Base-by-base conservation (phyloP, 78 protist genomes). In the Chrysochromulina tobinii region DNA sequence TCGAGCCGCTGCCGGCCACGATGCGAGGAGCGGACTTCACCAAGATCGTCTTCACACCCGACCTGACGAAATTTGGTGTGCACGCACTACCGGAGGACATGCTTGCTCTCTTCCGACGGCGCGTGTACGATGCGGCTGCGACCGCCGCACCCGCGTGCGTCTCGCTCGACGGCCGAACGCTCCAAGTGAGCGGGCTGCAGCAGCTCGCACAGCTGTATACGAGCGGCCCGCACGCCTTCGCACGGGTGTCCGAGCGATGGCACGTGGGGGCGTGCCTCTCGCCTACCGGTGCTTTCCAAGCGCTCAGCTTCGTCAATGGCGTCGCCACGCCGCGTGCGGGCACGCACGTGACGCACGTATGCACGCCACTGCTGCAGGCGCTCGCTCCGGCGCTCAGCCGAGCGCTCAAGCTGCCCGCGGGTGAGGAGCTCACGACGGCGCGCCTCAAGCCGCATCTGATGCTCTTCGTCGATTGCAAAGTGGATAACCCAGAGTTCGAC, bases 401-500 rank as follows among this genome's bases (percentile, higher is more conserved):
- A 59, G 12, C 23, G 64, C 64, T 12, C 12, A 12, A 7, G 64
- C 64, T 59, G 64, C 64, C 64, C 12, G 64, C 12, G 64, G 64
- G 12, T 7, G 79, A 21, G 51, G 79, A 95, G 59, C 38, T 97
- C 77, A 90, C 92, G 89, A 94, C 94, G 57, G 50, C 55, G 64
- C 94, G 92, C 14, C 25, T 75, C n/a, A 17, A 25, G 1, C 0
- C 58, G 58, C 54, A 75, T n/a, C 27, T 79, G 81, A 93, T 86
- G 87, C 54, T 98, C 67, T 98, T 98, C 81, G 95, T 98, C 87
- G 96, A 96, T 90, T 66, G 93, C 38, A 89, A 94, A 61, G 96
- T 99, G 83, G 98, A 95, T 67, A 97, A 99, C 93, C 99, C 99
- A 21, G 61, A 96, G 27, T 99, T 99, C 88, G 98, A 97, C 91